These are phyloP conservation scores for Coniophora puteana DNA, from an alignment of 1,284 basidiomycete species.

Conservation along the genomic window DNA sequence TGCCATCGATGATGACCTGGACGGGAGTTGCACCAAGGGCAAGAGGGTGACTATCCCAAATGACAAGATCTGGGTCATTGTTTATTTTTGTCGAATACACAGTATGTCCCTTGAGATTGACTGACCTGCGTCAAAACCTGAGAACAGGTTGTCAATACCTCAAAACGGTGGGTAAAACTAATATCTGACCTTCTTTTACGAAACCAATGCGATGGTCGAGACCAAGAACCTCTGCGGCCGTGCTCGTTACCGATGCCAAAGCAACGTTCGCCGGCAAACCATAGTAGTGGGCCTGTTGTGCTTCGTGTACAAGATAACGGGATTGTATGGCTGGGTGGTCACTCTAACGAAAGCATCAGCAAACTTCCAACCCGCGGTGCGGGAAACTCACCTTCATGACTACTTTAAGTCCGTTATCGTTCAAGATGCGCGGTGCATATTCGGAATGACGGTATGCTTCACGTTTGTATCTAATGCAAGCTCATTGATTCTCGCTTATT, in stretches of 20 bases:
- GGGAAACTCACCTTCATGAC: conserved; percentile 44
- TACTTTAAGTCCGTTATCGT: conserved; percentile 21
- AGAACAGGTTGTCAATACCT: conserved; percentile 1
- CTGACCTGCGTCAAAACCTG: conserved; percentile 32
- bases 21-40: conserved; percentile 67
- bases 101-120: neutral
- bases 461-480: conserved; percentile 59
- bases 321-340: conserved; percentile 70
- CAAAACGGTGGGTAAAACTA: too few relatives aligned
- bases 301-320: conserved; percentile 66
- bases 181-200: conserved; percentile 41
- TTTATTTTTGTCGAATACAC: conserved; percentile 8
- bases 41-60: conserved; percentile 89
- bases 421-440: conserved; percentile 23
- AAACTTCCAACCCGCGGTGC: neutral
- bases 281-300: conserved; percentile 65
- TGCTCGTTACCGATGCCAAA: conserved; percentile 59
- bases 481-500: conserved; percentile 1
- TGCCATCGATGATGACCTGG: conserved; percentile 70
- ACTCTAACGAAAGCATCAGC: conserved; percentile 32
- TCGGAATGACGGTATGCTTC: conserved; percentile 57
- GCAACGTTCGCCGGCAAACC: conserved; percentile 42
- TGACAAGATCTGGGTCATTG: conserved; percentile 67
- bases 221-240: conserved; percentile 59
- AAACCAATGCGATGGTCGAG: conserved; percentile 66